Percentiles rank a stretch among this genome's conserved stretches.
phyloP scores from a whole-genome alignment of 495 filamentous ascomycete genomes.

The Friedmanniomyces endolithicus region DNA sequence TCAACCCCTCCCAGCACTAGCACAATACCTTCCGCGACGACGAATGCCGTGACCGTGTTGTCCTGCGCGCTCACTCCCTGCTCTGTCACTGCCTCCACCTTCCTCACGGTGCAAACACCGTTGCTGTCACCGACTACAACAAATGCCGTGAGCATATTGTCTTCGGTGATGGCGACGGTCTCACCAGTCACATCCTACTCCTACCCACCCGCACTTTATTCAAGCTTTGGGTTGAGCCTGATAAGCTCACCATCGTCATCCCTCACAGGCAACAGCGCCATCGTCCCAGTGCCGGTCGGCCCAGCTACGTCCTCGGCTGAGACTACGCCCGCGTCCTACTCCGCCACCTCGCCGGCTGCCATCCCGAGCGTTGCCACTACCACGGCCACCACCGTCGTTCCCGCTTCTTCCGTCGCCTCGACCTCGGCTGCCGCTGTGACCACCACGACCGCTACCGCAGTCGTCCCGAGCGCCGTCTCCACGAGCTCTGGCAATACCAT shows the following conservation, averaged over 20 bases:
- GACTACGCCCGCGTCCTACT: neutral
- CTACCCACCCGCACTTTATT: neutral
- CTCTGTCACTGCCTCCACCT: neutral
- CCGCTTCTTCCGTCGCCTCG: neutral
- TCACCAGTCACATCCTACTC: neutral
- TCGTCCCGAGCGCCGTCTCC: neutral
- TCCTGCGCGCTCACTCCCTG: slow-evolving; percentile 1
- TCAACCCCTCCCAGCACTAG: slow-evolving; percentile 5
- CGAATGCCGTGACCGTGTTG: neutral
- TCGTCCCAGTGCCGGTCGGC: slow-evolving; percentile 3
- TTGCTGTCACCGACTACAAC: neutral
- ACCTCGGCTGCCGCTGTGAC: neutral
- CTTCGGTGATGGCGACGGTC: neutral
- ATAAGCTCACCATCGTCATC: slow-evolving; percentile 2
- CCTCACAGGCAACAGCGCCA: neutral
- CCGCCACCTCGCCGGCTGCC: neutral
- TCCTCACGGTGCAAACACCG: neutral
- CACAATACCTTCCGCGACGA: neutral
- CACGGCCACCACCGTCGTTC: neutral
- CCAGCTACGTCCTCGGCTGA: neutral
- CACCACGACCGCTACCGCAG: neutral
- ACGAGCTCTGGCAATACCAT: slow-evolving; percentile 5
- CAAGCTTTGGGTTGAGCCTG: neutral
- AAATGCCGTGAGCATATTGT: slow-evolving; percentile 3
- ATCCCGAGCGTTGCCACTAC: neutral